phyloP scores from a whole-genome alignment of 805 yeast genomes.

The Wickerhamomyces rabaulensis region DNA sequence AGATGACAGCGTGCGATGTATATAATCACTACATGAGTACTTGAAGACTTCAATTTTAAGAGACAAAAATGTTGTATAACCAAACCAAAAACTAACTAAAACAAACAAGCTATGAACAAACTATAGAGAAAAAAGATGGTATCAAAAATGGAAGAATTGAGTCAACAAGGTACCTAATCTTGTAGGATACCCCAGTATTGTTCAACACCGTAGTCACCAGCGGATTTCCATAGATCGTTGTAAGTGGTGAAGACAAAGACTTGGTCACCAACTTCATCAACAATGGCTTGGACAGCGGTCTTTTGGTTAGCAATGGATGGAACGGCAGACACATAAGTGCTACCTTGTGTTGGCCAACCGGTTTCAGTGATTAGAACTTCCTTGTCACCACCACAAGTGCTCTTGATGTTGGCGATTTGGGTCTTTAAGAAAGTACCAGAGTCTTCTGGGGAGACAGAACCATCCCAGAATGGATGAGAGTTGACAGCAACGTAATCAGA shows the following conservation, averaged over 20 bases:
- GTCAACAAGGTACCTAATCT: not conserved
- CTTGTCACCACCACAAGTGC: slow-evolving; percentile 44
- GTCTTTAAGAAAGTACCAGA: slow-evolving; percentile 48
- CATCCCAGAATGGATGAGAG: slow-evolving; percentile 65
- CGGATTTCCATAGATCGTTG: slow-evolving; percentile 59
- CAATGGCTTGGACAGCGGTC: slow-evolving; percentile 46
- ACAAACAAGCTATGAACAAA: not conserved
- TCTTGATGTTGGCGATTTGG: slow-evolving; percentile 41
- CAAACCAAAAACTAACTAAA: not conserved
- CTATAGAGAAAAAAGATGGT: not conserved
- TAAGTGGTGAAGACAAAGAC: slow-evolving; percentile 56
- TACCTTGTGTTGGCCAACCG: slow-evolving; percentile 69
- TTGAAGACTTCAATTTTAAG: no score
- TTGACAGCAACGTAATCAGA: slow-evolving; percentile 64
- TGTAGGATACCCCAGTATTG: slow-evolving; percentile 41
- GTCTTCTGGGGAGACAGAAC: slow-evolving; percentile 42
- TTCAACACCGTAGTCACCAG: slow-evolving; percentile 54
- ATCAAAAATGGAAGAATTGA: not conserved
- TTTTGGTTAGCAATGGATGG: slow-evolving; percentile 51
- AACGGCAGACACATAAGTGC: slow-evolving; percentile 46
- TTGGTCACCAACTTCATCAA: slow-evolving; percentile 38
- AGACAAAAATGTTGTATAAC: no score
- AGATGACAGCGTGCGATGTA: no score
- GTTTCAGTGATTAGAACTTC: slow-evolving; percentile 50
- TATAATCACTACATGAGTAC: no score